Percentiles rank a stretch among this genome's conserved stretches.
These are phyloP conservation scores for Penicillium thymicola DNA, from an alignment of 2,329 filamentous ascomycete species.

Conservation along the genomic window DNA sequence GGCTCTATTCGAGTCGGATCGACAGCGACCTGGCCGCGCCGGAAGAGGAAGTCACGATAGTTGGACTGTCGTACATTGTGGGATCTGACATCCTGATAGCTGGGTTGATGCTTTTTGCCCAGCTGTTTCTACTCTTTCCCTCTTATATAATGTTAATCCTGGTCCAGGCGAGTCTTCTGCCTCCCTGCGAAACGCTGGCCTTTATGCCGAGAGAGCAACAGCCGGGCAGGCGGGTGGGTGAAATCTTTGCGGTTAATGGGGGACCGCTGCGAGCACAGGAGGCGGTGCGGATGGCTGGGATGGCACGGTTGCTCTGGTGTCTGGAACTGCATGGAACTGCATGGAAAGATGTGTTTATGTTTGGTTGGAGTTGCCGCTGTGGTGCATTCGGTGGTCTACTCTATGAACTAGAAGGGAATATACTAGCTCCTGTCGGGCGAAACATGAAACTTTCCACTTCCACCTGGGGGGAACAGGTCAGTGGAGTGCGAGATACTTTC, in stretches of 20 bases:
- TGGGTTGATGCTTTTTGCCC: not conserved
- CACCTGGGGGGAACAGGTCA: no score
- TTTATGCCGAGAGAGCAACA: not conserved
- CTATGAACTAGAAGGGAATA: not conserved
- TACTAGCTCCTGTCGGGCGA: no score
- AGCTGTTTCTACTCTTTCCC: not conserved
- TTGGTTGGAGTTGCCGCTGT: not conserved
- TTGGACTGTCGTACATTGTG: not conserved
- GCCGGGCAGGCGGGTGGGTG: not conserved
- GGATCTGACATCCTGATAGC: not conserved
- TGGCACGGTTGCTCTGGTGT: not conserved
- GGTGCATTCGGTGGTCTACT: not conserved
- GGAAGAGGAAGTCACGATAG: not conserved
- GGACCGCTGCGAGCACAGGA: not conserved
- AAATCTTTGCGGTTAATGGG: not conserved
- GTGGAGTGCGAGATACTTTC: no score
- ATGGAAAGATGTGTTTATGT: not conserved
- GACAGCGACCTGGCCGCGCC: not conserved
- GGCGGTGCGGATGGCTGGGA: not conserved
- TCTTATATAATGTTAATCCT: not conserved
- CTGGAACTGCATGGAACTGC: not conserved
- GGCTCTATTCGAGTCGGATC: not conserved
- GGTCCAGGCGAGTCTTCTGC: not conserved
- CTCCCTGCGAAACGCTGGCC: not conserved
- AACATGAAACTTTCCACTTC: no score